phyloP scores from a whole-genome alignment of 2,329 filamentous ascomycete species.

The Fusarium bulbicola region DNA sequence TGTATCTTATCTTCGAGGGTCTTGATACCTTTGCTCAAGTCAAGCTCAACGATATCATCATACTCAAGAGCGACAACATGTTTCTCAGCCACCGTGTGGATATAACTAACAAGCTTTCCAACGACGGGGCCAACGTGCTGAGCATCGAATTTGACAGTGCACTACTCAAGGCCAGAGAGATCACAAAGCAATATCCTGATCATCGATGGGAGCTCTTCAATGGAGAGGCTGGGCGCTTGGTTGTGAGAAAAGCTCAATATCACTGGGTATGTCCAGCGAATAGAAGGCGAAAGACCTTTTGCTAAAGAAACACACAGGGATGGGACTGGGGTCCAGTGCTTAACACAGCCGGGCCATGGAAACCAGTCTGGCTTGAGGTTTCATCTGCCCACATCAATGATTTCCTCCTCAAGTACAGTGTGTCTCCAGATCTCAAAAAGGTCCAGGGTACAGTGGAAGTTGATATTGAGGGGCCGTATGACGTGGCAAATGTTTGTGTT shows the following conservation, averaged over 20 bases:
- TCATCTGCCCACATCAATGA: background rate
- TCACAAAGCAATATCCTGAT: background rate
- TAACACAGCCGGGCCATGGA: background rate
- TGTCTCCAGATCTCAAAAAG: background rate
- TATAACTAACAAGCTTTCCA: background rate
- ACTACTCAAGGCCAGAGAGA: background rate
- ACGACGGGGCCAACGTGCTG: background rate
- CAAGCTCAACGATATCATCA: background rate
- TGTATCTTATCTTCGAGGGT: background rate
- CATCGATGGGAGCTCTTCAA: conserved; percentile 3
- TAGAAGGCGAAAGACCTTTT: rapidly evolving
- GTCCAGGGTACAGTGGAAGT: background rate
- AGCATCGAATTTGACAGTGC: background rate
- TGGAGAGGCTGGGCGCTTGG: background rate
- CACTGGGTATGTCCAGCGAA: background rate
- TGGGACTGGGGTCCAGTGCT: conserved; percentile 1
- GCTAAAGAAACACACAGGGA: background rate
- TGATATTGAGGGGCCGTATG: background rate
- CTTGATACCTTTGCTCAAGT: conserved; percentile 1
- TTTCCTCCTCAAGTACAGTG: background rate
- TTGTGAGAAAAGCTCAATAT: background rate
- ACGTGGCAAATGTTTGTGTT: background rate
- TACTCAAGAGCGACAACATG: conserved; percentile 3
- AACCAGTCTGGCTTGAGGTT: background rate
- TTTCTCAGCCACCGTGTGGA: background rate